Evolutionary conservation across 441 rosid species (phyloP).

Genomic region (Erodium trifolium): DNA sequence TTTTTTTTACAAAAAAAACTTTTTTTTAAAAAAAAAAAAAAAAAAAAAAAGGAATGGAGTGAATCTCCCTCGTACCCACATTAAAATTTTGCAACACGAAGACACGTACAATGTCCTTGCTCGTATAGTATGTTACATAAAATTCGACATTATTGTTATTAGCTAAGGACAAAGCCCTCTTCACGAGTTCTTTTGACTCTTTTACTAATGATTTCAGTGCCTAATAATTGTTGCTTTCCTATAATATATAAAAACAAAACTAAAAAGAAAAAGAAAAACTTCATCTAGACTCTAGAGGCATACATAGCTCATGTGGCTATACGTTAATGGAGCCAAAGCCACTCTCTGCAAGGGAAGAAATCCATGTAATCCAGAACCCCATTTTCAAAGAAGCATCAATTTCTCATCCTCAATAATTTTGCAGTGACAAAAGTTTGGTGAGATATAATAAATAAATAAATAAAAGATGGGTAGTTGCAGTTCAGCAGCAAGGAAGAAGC

Average conservation of each 20-base stretch:
- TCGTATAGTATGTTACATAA: no score
- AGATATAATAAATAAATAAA: background rate
- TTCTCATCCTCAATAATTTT: background rate
- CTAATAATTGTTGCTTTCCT: background rate
- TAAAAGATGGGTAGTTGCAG: slow-evolving; percentile 34
- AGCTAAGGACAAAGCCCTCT: slow-evolving; percentile 4
- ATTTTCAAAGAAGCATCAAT: slow-evolving; percentile 9
- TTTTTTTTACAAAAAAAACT: no score
- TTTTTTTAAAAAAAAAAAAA: no score
- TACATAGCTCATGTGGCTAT: no score
- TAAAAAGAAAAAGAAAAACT: no score
- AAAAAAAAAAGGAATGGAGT: no score
- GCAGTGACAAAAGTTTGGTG: background rate
- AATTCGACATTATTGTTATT: slow-evolving; percentile 2
- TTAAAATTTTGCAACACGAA: no score
- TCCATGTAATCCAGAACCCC: slow-evolving; percentile 28
- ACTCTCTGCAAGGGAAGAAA: slow-evolving; percentile 18
- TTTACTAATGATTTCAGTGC: slow-evolving; percentile 22
- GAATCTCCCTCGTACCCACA: no score
- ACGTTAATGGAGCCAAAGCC: no score
- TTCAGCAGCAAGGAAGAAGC: slow-evolving; percentile 30
- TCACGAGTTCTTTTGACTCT: slow-evolving; percentile 28
- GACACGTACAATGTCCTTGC: no score
- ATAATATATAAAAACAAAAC: no score
- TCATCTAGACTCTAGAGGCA: no score